phyloP scores from a whole-genome alignment of 139 green algal species.

The Zygnema circumcarinatum region DNA sequence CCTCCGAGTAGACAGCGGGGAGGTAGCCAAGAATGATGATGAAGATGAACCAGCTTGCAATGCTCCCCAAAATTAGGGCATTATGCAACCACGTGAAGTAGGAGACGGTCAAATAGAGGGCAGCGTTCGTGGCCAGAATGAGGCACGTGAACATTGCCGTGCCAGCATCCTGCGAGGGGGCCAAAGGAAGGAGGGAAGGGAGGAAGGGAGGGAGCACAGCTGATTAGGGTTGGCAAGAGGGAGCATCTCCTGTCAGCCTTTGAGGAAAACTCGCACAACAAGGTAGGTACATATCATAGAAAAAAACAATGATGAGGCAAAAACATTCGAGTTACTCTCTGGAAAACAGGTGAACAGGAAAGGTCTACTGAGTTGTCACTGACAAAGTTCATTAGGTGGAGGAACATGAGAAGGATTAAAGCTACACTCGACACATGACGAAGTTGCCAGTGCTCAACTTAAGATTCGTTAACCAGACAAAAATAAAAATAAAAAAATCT shows the following conservation, averaged over 20 bases:
- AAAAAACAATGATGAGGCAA: too few species aligned
- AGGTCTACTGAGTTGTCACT: too few species aligned
- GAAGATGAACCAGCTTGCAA: conserved; percentile 24
- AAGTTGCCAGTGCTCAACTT: too few species aligned
- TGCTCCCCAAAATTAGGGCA: conserved; percentile 27
- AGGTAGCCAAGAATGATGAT: conserved; percentile 19
- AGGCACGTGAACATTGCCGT: neutral
- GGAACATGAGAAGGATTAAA: too few species aligned
- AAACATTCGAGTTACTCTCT: too few species aligned
- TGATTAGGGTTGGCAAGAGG: neutral
- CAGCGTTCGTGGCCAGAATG: neutral
- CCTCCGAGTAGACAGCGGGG: neutral
- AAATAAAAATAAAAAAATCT: too few species aligned
- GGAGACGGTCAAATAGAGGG: neutral
- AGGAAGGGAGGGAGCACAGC: neutral
- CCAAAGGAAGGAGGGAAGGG: neutral
- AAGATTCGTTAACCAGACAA: too few species aligned
- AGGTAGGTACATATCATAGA: too few species aligned
- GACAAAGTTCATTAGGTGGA: too few species aligned
- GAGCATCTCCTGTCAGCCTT: neutral
- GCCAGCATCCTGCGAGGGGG: neutral
- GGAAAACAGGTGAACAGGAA: too few species aligned
- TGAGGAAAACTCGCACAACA: neutral
- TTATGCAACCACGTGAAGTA: conserved; percentile 24
- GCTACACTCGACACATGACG: too few species aligned